These are phyloP conservation scores for Deinandra increscens DNA, from an alignment of 129 eudicot genomes.

Conservation along the genomic window DNA sequence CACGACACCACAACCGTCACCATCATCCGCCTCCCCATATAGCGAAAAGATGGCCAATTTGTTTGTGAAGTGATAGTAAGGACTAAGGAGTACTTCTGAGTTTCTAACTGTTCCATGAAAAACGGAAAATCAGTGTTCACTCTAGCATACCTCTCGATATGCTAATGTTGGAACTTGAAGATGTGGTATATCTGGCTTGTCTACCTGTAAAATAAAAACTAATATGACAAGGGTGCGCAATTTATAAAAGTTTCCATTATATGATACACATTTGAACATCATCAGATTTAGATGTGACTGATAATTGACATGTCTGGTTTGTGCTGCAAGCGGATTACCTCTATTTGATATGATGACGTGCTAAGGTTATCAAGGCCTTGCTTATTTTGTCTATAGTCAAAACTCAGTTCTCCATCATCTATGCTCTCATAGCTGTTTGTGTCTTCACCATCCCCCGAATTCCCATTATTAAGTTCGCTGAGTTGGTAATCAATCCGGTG, in stretches of 20 bases:
- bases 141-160: constrained; percentile 43
- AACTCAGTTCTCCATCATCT: constrained; percentile 68
- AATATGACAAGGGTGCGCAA: background rate
- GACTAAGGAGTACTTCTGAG: background rate
- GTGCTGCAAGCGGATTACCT: constrained; percentile 49
- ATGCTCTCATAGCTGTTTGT: constrained; percentile 39
- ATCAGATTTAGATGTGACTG: background rate
- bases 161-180: constrained; percentile 38
- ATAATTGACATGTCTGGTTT: constrained; percentile 13
- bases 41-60: background rate
- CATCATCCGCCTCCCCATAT: background rate
- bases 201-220: constrained; percentile 28
- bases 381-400: constrained; percentile 54
- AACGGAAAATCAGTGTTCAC: constrained; percentile 4
- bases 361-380: constrained; percentile 48
- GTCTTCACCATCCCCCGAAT: constrained; percentile 44
- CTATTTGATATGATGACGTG: constrained; percentile 52
- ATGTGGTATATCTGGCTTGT: constrained; percentile 31
- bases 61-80: background rate
- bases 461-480: constrained; percentile 49
- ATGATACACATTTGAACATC: background rate
- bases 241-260: background rate
- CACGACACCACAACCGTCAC: too few relatives aligned
- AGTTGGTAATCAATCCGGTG: constrained; percentile 80
- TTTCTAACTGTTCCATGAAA: background rate